A percentile compares a stretch with the other conserved stretches of the same genome.
phyloP scores from a whole-genome alignment of 2,329 filamentous ascomycete genomes.

The Aspergillus fumigatus region DNA sequence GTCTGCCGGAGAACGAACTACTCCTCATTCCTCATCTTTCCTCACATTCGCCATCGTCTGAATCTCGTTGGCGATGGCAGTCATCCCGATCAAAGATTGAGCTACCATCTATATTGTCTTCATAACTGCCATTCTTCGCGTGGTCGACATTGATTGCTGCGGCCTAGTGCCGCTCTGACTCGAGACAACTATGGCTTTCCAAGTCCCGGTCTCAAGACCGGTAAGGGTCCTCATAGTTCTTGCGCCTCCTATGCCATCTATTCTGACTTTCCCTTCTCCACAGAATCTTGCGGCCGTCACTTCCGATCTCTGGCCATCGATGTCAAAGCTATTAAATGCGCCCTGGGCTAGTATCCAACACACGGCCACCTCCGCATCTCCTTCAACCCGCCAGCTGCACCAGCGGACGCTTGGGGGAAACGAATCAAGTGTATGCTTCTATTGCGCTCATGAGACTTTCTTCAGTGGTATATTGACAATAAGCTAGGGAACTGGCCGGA shows the following conservation, averaged over 20 bases:
- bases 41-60: conserved; percentile 16
- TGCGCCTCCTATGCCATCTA: background rate
- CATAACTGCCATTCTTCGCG: conserved; percentile 1
- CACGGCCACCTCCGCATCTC: conserved; percentile 13
- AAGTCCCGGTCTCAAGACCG: conserved; percentile 44
- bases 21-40: conserved; percentile 1
- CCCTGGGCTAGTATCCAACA: conserved; percentile 32
- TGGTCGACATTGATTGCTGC: conserved; percentile 18
- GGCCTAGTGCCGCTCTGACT: conserved; percentile 35
- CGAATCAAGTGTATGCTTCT: conserved; percentile 18
- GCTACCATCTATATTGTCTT: conserved; percentile 2
- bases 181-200: conserved; percentile 48
- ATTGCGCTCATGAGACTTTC: background rate
- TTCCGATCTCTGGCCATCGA: conserved; percentile 42
- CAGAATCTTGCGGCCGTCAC: conserved; percentile 45
- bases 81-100: conserved; percentile 11
- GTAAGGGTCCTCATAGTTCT: conserved; percentile 30
- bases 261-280: conserved; percentile 10
- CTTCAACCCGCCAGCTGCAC: conserved; percentile 8
- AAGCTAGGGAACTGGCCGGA: conserved; percentile 9
- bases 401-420: conserved; percentile 14
- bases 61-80: conserved; percentile 23
- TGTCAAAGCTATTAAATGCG: conserved; percentile 35
- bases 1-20: background rate
- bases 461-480: conserved; percentile 5